Base-by-base conservation (phyloP, 108 stramenopile genomes). In the Pseudonitzschia pungens region DNA sequence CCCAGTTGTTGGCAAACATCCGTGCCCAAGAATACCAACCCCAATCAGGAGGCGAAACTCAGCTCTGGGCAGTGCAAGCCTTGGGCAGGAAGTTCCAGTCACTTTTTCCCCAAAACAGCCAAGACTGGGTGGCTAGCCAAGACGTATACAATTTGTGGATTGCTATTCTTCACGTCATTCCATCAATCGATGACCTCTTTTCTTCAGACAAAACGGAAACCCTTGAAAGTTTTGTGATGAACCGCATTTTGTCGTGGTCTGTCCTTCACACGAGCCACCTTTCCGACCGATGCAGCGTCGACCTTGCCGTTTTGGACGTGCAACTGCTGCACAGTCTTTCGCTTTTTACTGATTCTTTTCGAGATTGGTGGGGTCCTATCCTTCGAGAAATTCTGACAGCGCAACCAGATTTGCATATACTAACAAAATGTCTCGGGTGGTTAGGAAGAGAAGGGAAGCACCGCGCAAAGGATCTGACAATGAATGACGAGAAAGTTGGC, bases 231-330 rank as follows among this genome's bases (percentile, higher is more conserved):
- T 91, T 93, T 50, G 74, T 90, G 65, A 75, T 90, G 74, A 90
- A 91, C 51, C 82, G 91, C 77, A 50, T 94, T 4, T 75, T 94
- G 21, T 69, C 81, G 51, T 94, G 92, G 92, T 77, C 89, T 21
- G 68, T 91, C 26, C 54, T 88, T 40, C 92, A 91, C 70, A 80
- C 88, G 11, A 80, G 86, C 45, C 59, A 77, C 9, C 24, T 75
- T 36, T 73, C 77, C 11, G 65, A 54, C 11, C 60, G 56, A 56
- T 24, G 27, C 42, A n/a, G 55, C 51, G 44, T 20, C 14, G 18
- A 57, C 11, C 52, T 74, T 15, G 69, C 76, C 15, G 65, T 72
- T 27, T 67, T 57, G 27, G 89, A 89, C 72, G 84, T 89, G 55
- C 50, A 73, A n/a, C 66, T 91, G 55, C 70, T 83, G 28, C 45